Evolutionary conservation across 2,329 filamentous ascomycete genomes (phyloP).

Genomic region (Raffaelea arxii): DNA sequence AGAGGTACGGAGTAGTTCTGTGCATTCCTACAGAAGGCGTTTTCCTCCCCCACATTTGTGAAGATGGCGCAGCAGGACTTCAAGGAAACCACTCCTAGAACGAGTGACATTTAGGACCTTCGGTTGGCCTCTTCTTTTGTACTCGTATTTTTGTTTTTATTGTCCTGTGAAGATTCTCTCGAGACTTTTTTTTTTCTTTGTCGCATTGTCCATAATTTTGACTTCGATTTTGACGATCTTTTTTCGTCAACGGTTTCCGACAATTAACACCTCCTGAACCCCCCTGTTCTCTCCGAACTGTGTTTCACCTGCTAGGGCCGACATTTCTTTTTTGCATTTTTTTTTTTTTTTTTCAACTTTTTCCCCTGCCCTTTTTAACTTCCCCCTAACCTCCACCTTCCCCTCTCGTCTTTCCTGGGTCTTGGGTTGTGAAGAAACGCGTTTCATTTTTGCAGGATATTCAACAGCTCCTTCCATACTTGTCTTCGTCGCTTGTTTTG

Average conservation of each 20-base stretch:
- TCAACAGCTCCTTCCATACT: too few relatives aligned
- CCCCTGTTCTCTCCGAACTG: constrained; percentile 5
- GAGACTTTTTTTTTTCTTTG: too few relatives aligned
- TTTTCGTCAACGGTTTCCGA: not conserved
- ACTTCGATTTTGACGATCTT: not conserved
- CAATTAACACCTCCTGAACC: constrained; percentile 4
- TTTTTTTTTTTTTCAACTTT: not conserved
- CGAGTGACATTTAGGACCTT: too few relatives aligned
- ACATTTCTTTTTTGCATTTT: not conserved
- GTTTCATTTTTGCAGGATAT: not conserved
- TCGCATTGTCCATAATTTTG: too few relatives aligned
- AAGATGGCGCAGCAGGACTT: constrained; percentile 5
- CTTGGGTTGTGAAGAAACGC: not conserved
- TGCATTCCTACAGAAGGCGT: too few relatives aligned
- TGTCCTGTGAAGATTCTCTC: too few relatives aligned
- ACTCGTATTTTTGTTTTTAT: too few relatives aligned
- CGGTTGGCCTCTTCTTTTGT: too few relatives aligned
- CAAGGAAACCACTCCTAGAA: too few relatives aligned
- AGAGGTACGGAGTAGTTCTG: too few relatives aligned
- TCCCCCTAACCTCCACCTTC: not conserved
- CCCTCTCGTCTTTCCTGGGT: not conserved
- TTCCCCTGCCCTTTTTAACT: not conserved
- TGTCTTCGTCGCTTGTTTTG: too few relatives aligned
- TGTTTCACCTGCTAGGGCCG: constrained; percentile 9
- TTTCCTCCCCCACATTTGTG: constrained; percentile 1